Conservation (phyloP, 805 yeast genomes). For the Ogataea pignaliae region DNA sequence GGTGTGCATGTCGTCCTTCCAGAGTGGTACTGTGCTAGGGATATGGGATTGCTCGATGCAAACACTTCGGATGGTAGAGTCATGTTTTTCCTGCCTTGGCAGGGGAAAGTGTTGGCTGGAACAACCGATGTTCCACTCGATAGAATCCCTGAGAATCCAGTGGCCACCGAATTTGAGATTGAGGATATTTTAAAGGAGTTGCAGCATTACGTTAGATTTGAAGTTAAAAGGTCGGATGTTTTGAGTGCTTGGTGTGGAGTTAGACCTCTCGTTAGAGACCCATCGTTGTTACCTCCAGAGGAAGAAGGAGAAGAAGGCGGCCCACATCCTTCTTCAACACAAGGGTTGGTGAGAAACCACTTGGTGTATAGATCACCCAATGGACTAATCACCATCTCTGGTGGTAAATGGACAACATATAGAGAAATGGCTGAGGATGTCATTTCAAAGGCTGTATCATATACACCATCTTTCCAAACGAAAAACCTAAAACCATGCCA, state of each 20-base stretch:
- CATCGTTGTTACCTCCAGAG: conserved; percentile 37
- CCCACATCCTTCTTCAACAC: conserved; percentile 49
- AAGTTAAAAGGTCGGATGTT: conserved; percentile 85
- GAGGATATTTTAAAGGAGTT: conserved; percentile 82
- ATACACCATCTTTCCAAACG: conserved; percentile 32
- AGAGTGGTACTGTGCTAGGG: conserved; percentile 83
- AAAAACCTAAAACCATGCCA: conserved; percentile 39
- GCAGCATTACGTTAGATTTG: conserved; percentile 85
- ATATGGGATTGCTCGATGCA: conserved; percentile 87
- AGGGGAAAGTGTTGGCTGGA: conserved; percentile 93
- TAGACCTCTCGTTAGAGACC: conserved; percentile 89
- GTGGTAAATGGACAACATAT: conserved; percentile 98
- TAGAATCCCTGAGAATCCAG: conserved; percentile 67
- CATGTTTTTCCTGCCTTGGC: conserved; percentile 97
- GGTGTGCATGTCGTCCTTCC: conserved; percentile 94
- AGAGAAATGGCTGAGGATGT: conserved; percentile 98
- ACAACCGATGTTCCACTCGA: conserved; percentile 89
- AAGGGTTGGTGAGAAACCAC: conserved; percentile 89
- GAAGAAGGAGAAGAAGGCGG: conserved; percentile 1
- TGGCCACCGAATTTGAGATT: conserved; percentile 84
- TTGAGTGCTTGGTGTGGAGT: conserved; percentile 96
- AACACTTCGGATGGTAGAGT: conserved; percentile 93
- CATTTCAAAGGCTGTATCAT: conserved; percentile 62
- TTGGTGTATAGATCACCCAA: conserved; percentile 62
- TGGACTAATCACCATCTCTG: conserved; percentile 84